Conservation (phyloP, 805 yeast genomes). For the Ogataea dorogensis region DNA sequence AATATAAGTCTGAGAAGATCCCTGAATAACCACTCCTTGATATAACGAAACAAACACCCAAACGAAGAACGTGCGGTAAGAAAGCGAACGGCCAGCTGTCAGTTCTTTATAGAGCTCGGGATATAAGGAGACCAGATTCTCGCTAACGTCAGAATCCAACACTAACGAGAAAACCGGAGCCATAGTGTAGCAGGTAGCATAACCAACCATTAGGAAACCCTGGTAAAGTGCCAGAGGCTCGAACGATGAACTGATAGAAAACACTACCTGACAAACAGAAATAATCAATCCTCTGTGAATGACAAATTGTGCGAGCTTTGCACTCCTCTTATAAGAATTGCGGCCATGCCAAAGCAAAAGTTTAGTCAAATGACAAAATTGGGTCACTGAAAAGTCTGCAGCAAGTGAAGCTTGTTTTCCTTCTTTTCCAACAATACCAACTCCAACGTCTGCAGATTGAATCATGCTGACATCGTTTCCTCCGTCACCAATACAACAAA, state of each 20-base stretch:
- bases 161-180: conserved; percentile 95
- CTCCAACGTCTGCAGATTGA: conserved; percentile 98
- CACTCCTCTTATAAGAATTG: conserved; percentile 92
- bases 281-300: conserved; percentile 95
- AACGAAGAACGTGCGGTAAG: conserved; percentile 82
- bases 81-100: conserved; percentile 81
- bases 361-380: conserved; percentile 85
- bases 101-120: conserved; percentile 95
- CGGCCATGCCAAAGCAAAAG: conserved; percentile 96
- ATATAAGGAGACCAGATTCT: conserved; percentile 80
- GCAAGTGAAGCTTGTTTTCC: conserved; percentile 97
- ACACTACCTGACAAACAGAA: conserved; percentile 93
- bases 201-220: conserved; percentile 98
- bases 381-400: conserved; percentile 93
- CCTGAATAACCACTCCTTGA: conserved; percentile 86
- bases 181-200: conserved; percentile 96
- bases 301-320: conserved; percentile 92
- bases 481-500: conserved; percentile 98
- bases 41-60: conserved; percentile 90
- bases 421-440: conserved; percentile 98
- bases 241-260: conserved; percentile 77
- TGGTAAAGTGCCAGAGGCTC: conserved; percentile 94
- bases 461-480: conserved; percentile 99
- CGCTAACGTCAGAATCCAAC: conserved; percentile 87
- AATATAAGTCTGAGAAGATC: conserved; percentile 73